A percentile compares a stretch with the other conserved stretches of the same genome.
phyloP scores from a whole-genome alignment of 345 rosid species.

The Aurinia saxatilis region DNA sequence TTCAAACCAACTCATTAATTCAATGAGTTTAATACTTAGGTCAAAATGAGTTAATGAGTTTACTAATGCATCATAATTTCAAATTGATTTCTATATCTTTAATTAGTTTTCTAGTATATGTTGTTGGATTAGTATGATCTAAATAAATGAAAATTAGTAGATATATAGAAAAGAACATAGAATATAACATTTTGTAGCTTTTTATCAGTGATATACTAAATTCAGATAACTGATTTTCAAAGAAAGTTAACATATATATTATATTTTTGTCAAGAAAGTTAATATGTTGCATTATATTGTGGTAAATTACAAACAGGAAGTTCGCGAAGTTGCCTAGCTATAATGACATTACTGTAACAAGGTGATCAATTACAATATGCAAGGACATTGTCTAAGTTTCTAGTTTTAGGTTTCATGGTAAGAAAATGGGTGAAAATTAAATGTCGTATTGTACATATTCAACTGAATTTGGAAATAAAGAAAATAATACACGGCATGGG shows the following conservation, averaged over 20 bases:
- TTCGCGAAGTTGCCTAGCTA: background rate
- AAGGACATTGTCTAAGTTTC: background rate
- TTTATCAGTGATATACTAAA: background rate
- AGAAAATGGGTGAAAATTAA: background rate
- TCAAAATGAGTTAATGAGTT: too few relatives aligned
- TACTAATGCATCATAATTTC: too few relatives aligned
- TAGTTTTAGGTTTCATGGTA: background rate
- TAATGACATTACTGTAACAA: background rate
- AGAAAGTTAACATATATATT: too few relatives aligned
- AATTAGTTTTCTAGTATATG: too few relatives aligned
- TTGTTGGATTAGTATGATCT: too few relatives aligned
- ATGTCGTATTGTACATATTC: background rate
- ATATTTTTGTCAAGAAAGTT: background rate
- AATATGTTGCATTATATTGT: background rate
- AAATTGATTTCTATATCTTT: too few relatives aligned
- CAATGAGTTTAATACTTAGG: too few relatives aligned
- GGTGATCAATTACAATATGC: background rate
- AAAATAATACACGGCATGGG: constrained; percentile 16
- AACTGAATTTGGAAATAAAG: background rate
- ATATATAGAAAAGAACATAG: too few relatives aligned
- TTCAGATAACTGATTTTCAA: background rate
- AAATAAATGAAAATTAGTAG: background rate
- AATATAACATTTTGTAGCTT: background rate
- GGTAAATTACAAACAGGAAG: background rate
- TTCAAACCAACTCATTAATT: too few relatives aligned